Conservation (phyloP, 345 rosid species). For the Microcos paniculata region DNA sequence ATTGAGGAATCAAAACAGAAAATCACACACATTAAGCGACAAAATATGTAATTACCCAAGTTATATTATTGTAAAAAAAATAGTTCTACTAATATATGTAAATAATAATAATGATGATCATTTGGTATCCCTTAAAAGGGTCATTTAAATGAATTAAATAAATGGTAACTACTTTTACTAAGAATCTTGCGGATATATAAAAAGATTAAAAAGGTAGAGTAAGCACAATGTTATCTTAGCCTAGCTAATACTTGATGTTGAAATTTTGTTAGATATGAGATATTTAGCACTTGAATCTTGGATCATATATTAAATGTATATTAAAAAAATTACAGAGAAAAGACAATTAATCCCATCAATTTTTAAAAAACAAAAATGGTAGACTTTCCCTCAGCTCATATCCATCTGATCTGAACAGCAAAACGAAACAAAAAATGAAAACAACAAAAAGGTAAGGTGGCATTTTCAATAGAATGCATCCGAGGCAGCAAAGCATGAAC, state of each 20-base stretch:
- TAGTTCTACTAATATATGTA: too few relatives aligned
- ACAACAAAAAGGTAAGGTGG: not conserved
- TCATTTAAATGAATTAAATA: too few relatives aligned
- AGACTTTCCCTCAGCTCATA: not conserved
- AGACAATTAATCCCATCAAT: not conserved
- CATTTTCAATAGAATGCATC: slow-evolving; percentile 9
- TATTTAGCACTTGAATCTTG: not conserved
- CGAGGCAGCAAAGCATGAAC: slow-evolving; percentile 3
- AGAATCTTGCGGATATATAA: too few relatives aligned
- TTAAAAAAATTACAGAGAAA: not conserved
- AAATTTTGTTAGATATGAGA: not conserved
- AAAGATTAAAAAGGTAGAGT: not conserved
- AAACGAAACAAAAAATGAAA: not conserved
- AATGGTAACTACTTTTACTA: too few relatives aligned
- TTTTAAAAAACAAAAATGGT: not conserved
- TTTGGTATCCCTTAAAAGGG: too few relatives aligned
- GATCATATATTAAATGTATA: not conserved
- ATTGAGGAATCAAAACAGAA: too few relatives aligned
- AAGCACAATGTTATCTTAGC: not conserved
- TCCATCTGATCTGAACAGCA: not conserved
- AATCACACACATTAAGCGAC: too few relatives aligned
- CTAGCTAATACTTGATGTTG: not conserved
- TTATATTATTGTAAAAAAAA: too few relatives aligned
- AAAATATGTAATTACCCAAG: too few relatives aligned
- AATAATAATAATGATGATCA: too few relatives aligned